phyloP scores from a whole-genome alignment of 495 filamentous ascomycete genomes.

The Ascodesmis nigricans region DNA sequence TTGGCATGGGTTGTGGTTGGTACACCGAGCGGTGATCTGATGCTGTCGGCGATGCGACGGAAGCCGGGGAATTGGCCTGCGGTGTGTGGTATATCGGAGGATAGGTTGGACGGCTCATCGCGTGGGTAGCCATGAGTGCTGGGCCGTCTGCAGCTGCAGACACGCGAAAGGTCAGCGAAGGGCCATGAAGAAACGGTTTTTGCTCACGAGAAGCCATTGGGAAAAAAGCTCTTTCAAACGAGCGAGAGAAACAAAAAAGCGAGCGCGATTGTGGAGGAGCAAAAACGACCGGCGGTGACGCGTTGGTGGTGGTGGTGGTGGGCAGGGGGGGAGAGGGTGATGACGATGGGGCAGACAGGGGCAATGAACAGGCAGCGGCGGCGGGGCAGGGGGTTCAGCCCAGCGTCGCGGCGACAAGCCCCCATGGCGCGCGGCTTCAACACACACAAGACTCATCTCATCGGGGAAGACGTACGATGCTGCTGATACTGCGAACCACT shows the following conservation, averaged over 20 bases:
- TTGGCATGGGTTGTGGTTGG: constrained; percentile 53
- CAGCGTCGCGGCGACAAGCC: too few species aligned
- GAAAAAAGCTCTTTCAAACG: background rate
- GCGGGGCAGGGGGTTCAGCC: constrained; percentile 10
- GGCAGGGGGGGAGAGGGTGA: constrained; percentile 4
- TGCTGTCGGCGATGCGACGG: constrained; percentile 69
- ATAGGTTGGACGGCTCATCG: constrained; percentile 61
- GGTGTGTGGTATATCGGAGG: constrained; percentile 92
- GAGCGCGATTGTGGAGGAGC: constrained; percentile 1
- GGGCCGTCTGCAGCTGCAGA: constrained; percentile 37
- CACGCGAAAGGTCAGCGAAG: constrained; percentile 18
- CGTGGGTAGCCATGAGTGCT: constrained; percentile 85
- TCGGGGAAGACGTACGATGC: constrained; percentile 56
- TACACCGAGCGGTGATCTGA: constrained; percentile 79
- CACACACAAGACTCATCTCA: too few species aligned
- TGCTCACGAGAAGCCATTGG: too few species aligned
- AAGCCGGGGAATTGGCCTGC: constrained; percentile 89
- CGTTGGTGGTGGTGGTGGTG: background rate
- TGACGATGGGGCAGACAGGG: background rate
- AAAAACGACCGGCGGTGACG: background rate
- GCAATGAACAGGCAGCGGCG: background rate
- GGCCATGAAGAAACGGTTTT: background rate
- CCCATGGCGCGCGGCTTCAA: too few species aligned
- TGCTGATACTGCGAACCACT: constrained; percentile 47
- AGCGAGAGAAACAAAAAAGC: background rate